Evolutionary conservation across 768 basidiomycete genomes (phyloP), one percentile per base, ranked within the genome.

Genomic region (Hirschioporus abietinus): DNA sequence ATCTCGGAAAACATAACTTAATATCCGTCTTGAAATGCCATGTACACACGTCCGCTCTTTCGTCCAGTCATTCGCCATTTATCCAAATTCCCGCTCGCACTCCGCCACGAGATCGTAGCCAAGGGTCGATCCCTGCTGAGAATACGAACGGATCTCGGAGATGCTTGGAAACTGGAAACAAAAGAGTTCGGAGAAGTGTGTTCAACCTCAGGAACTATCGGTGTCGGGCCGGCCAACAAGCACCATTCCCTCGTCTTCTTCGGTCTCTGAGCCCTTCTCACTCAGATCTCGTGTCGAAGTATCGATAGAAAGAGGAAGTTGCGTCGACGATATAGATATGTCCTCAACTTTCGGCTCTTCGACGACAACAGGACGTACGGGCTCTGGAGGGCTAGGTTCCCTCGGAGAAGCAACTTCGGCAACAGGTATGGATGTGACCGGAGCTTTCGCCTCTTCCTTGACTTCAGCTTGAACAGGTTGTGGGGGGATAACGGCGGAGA

Each of bases 221-320:
- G 42, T 52, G 42, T 52, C 65, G 10, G 90, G 91, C 66, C 88
- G 82, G 57, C 86, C 88, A 63, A 93, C 87, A 30, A 93, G 74
- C 67, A 93, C 84, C 88, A 93, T 88, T 7, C 90, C 92, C 71
- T 93, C 92, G 66, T 94, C 92, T 72, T 90, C 88, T 73, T 94
- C 92, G 52, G 91, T 93, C 71, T 92, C 91, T 25, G 79, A 80
- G 9, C 88, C 89, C 68, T 83, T 83, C 73, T 88, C 88, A 69
- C 88, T 91, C 59, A 79, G 78, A 35, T 82, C 78, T 52, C 76
- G 78, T 34, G 17, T 15, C 17, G 60, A 61, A 12, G 42, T 52
- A 20, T 52, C 42, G 20, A 52, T 52, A 6, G 42, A 52, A 5
- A 52, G 42, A 10, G 42, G 20, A 20, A 10, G 5, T 52, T 52